Percentiles rank a stretch among this genome's conserved stretches.
Conservation (phyloP, 495 filamentous ascomycete genomes). For the Apodospora peruviana region DNA sequence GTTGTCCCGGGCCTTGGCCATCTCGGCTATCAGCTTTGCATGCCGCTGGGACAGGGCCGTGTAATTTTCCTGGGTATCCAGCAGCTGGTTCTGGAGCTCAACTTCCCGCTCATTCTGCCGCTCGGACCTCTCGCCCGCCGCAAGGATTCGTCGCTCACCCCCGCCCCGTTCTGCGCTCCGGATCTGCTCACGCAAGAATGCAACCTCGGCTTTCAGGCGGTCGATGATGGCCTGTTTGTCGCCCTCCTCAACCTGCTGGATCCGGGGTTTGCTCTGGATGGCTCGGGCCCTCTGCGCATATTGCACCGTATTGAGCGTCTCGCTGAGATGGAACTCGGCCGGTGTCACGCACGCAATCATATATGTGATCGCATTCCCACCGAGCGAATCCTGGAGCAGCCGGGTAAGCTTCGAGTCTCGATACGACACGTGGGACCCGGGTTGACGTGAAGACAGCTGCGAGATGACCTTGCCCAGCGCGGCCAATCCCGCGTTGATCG, state of each 20-base stretch:
- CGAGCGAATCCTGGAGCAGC: constrained; percentile 94
- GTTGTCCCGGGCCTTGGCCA: constrained; percentile 76
- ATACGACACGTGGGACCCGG: constrained; percentile 92
- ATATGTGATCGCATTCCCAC: constrained; percentile 96
- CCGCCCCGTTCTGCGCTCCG: constrained; percentile 59
- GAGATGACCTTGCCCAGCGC: constrained; percentile 98
- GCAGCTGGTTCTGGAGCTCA: constrained; percentile 88
- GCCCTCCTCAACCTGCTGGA: constrained; percentile 89
- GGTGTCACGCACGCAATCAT: constrained; percentile 99
- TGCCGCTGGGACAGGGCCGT: constrained; percentile 83
- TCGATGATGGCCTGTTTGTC: constrained; percentile 96
- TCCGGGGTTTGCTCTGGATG: constrained; percentile 95
- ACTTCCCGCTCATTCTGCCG: constrained; percentile 79
- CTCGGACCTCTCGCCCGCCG: constrained; percentile 66
- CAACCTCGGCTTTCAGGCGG: constrained; percentile 86
- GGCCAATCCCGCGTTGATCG: constrained; percentile 94
- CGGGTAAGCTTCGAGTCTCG: constrained; percentile 95
- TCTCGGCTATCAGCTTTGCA: constrained; percentile 89
- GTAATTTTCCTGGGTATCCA: constrained; percentile 94
- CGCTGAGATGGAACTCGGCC: constrained; percentile 94
- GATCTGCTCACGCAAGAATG: constrained; percentile 92
- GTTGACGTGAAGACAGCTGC: constrained; percentile 84
- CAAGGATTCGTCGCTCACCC: constrained; percentile 50
- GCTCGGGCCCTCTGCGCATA: constrained; percentile 95
- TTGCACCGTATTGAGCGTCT: constrained; percentile 94